phyloP scores from a whole-genome alignment of 2,329 filamentous ascomycete genomes.

The Elsinoe necatrix region DNA sequence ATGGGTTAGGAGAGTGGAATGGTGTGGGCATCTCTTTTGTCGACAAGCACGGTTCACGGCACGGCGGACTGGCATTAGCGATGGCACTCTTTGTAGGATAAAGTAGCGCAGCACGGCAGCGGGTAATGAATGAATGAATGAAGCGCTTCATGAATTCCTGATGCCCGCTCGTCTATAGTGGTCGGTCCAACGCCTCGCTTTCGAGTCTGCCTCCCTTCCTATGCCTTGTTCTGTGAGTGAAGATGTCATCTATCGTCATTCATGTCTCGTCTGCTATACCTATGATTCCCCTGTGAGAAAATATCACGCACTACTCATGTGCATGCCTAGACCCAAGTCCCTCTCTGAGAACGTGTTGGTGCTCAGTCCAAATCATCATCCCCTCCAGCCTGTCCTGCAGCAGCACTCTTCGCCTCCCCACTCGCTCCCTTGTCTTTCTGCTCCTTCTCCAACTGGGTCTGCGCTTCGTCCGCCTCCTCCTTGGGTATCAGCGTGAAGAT shows the following conservation, averaged over 20 bases:
- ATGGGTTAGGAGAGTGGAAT: not conserved
- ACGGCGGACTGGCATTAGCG: not conserved
- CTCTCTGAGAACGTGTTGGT: no score
- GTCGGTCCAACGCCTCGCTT: not conserved
- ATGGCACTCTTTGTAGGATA: conserved; percentile 1
- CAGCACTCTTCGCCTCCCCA: not conserved
- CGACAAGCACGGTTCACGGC: not conserved
- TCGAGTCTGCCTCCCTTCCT: not conserved
- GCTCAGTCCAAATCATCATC: conserved; percentile 24
- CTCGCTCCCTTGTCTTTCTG: conserved; percentile 16
- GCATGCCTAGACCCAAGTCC: no score
- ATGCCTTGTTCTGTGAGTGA: not conserved
- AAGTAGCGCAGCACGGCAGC: conserved; percentile 4
- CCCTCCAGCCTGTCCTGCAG: conserved; percentile 9
- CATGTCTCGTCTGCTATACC: not conserved
- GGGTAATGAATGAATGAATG: not conserved
- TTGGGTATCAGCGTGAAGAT: conserved; percentile 68
- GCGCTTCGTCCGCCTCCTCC: conserved; percentile 44
- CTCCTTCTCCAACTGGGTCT: conserved; percentile 16
- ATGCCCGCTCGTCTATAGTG: not conserved
- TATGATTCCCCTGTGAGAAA: not conserved
- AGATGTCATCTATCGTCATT: not conserved
- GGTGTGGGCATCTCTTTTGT: not conserved
- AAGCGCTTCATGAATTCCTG: not conserved
- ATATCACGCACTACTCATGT: no score